These are phyloP conservation scores for Phlyctochytrium bullatum DNA, from an alignment of 192 early-diverging fungal genomes.

Conservation along the genomic window DNA sequence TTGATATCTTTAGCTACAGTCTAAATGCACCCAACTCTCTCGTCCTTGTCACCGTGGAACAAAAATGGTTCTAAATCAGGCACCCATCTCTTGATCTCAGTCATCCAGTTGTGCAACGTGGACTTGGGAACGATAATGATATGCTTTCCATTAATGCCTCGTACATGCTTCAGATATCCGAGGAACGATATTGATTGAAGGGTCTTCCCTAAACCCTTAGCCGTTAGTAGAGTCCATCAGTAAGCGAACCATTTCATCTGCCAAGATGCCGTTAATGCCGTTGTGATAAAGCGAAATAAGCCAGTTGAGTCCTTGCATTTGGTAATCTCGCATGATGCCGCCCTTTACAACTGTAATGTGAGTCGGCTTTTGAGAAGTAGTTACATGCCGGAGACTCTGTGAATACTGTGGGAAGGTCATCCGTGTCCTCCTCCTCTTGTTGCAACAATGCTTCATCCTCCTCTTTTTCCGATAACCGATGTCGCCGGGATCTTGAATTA, in stretches of 20 bases:
- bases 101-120: conserved; percentile 94
- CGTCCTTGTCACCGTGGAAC: conserved; percentile 86
- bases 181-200: conserved; percentile 95
- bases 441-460: conserved; percentile 93
- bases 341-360: conserved; percentile 71
- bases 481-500: conserved; percentile 60
- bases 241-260: conserved; percentile 89
- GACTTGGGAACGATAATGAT: conserved; percentile 96
- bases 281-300: conserved; percentile 94
- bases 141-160: conserved; percentile 79
- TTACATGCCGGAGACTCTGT: conserved; percentile 86
- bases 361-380: conserved; percentile 2
- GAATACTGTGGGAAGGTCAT: conserved; percentile 62
- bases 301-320: conserved; percentile 97
- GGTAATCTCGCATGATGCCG: conserved; percentile 94
- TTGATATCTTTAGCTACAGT: not conserved
- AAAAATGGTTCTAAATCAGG: conserved; percentile 85
- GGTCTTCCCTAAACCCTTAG: conserved; percentile 90
- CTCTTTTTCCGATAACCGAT: conserved; percentile 95
- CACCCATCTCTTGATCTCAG: conserved; percentile 89
- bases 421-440: conserved; percentile 61
- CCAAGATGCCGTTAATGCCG: conserved; percentile 97
- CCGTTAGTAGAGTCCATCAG: not conserved
- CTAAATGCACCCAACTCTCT: conserved; percentile 66
- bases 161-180: conserved; percentile 86